Base-by-base conservation (phyloP, 352 stramenopile genomes). In the Phytophthora idaei region DNA sequence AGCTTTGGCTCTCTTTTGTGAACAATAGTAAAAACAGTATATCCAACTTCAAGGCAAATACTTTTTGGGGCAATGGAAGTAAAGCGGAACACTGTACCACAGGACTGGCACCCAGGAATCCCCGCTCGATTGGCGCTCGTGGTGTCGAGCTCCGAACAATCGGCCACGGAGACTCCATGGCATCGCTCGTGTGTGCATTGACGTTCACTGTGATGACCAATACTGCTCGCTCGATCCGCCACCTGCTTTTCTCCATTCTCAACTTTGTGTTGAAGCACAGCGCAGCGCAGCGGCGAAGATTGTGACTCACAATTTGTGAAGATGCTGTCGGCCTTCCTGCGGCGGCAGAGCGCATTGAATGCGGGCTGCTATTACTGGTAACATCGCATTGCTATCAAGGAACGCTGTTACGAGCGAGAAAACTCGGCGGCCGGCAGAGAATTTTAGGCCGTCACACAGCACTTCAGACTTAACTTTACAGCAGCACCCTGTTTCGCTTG, bases 191-290 rank as follows among this genome's bases (percentile, higher is more conserved):
- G 36, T 7, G n/a, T 37, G 45, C 34, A 51, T 64, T 58, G 46
- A 58, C 57, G 47, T 51, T 42, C 36, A 17, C 12, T 4, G 36
- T 12, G 36, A 42, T 12, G 6, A 12, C 34, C 34, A 39, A 39
- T 39, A 39, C 3, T 12, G 5, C 34, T 3, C 34, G 7, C 21
- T 21, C 21, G 21, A 21, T 21, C 21, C 8, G 36, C 36, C 36
- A 42, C 10, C 36, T 42, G 36, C 10, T 42, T 42, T n/a, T 15
- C 12, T 42, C 11, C 14, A 41, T 32, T 41, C 36, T 21, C 60
- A 17, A 21, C 52, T 21, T 21, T 46, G 21, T 50, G 29, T 69
- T 69, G 61, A 69, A 64, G 54, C 61, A 57, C 51, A 34, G 51
- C 31, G 25, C 27, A 5, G n/a, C 15, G 31, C 15, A n/a, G 28